These are phyloP conservation scores for Monosporascus sp. DNA, from an alignment of 2,329 filamentous ascomycete species.

Conservation along the genomic window DNA sequence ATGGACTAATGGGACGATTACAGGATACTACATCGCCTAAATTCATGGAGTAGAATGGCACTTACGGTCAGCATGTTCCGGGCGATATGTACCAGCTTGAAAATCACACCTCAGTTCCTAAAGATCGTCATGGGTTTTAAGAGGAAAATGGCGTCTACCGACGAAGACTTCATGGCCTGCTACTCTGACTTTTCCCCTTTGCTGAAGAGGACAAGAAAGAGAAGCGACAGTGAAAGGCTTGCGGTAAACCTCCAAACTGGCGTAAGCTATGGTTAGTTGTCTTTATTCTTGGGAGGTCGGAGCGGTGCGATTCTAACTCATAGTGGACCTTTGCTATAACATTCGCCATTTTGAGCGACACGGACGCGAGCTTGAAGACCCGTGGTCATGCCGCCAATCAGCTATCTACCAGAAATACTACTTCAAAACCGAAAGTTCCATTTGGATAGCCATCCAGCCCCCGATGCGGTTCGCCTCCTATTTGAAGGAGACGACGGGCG, in stretches of 20 bases:
- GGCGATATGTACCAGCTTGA: not conserved
- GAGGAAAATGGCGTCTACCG: not conserved
- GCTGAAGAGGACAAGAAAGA: no score
- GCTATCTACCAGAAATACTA: slow-evolving; percentile 5
- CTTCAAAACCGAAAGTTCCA: not conserved
- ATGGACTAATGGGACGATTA: no score
- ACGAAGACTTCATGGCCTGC: slow-evolving; percentile 9
- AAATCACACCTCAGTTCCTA: slow-evolving; percentile 3
- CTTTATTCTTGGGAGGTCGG: not conserved
- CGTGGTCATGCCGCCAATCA: slow-evolving; percentile 11
- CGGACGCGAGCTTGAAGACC: slow-evolving; percentile 7
- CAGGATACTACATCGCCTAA: not conserved
- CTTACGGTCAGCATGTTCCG: slow-evolving; percentile 1
- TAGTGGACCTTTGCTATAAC: slow-evolving; percentile 7
- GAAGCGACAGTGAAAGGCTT: no score
- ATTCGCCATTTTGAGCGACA: slow-evolving; percentile 10
- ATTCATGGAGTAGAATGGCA: slow-evolving; percentile 7
- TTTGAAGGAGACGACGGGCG: not conserved
- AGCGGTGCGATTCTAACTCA: not conserved
- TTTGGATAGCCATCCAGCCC: slow-evolving; percentile 8
- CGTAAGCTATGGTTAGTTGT: not conserved
- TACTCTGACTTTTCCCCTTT: not conserved
- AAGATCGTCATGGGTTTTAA: slow-evolving; percentile 5
- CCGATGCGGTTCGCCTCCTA: slow-evolving; percentile 1
- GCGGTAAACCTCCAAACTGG: no score